Conservation (phyloP, 805 yeast genomes). For the Alloascoidea hylecoeti region DNA sequence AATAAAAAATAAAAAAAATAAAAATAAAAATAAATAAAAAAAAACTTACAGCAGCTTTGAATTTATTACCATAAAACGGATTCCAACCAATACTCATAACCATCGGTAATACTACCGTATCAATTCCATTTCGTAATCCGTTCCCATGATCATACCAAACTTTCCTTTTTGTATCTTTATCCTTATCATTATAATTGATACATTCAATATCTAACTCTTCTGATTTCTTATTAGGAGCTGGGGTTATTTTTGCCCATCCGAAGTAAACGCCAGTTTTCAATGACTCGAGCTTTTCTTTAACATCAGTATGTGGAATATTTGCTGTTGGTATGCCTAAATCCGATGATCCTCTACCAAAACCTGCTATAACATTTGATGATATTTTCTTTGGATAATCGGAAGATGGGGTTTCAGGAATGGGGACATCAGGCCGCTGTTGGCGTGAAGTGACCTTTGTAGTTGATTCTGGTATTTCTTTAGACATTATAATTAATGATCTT, state of each 20-base stretch:
- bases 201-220: slow-evolving; percentile 11
- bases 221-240: slow-evolving; percentile 10
- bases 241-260: slow-evolving; percentile 46
- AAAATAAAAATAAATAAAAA: too few relatives aligned
- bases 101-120: slow-evolving; percentile 52
- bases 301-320: slow-evolving; percentile 51
- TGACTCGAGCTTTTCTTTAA: slow-evolving; percentile 23
- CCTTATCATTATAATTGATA: too few relatives aligned
- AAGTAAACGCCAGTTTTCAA: slow-evolving; percentile 77
- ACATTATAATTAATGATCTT: too few relatives aligned
- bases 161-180: slow-evolving; percentile 12
- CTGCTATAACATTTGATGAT: slow-evolving; percentile 39
- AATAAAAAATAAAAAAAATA: too few relatives aligned
- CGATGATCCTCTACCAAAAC: slow-evolving; percentile 92
- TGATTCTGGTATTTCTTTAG: too few relatives aligned
- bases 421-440: background rate
- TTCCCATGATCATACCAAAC: slow-evolving; percentile 54
- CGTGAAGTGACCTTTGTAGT: background rate
- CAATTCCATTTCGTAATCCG: slow-evolving; percentile 21
- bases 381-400: slow-evolving; percentile 17
- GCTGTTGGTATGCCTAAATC: slow-evolving; percentile 96
- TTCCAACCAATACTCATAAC: slow-evolving; percentile 96
- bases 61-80: slow-evolving; percentile 72
- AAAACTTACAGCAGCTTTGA: slow-evolving; percentile 53
- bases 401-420: slow-evolving; percentile 14